These are phyloP conservation scores for Papiliotrema nemorosa DNA, from an alignment of 1,284 basidiomycete species.

Conservation along the genomic window DNA sequence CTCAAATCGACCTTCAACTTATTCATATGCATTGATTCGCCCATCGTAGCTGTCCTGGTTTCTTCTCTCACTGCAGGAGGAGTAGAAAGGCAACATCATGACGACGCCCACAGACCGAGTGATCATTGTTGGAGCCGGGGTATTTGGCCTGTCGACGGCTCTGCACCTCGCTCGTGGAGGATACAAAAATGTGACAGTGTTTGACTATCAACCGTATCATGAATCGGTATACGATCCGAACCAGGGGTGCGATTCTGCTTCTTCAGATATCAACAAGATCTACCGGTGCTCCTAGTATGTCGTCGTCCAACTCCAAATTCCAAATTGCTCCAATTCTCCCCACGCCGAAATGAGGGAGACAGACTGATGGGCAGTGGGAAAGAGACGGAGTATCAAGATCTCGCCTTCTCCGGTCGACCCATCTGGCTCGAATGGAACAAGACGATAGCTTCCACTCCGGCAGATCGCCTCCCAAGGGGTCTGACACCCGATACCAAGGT, in stretches of 20 bases:
- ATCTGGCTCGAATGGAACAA: constrained; percentile 26
- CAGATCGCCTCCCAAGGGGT: constrained; percentile 16
- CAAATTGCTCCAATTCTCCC: too few species aligned
- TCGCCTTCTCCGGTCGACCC: constrained; percentile 16
- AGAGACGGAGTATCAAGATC: constrained; percentile 23
- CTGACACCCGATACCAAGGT: constrained; percentile 12
- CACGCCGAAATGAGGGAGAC: too few species aligned
- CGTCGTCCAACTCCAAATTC: not conserved
- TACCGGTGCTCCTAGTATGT: constrained; percentile 24
- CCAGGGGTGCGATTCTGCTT: constrained; percentile 24
- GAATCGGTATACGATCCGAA: constrained; percentile 18
- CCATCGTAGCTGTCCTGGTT: too few species aligned
- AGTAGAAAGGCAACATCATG: not conserved
- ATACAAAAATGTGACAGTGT: constrained; percentile 25
- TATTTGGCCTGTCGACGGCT: constrained; percentile 23
- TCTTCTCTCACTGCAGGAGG: too few species aligned
- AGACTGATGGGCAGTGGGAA: constrained; percentile 11
- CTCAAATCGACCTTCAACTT: too few species aligned
- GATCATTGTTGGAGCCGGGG: constrained; percentile 20
- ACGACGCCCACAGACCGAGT: constrained; percentile 1
- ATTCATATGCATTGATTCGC: too few species aligned
- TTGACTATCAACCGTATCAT: constrained; percentile 23
- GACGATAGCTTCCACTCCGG: constrained; percentile 6
- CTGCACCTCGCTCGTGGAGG: constrained; percentile 18
- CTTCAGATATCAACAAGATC: constrained; percentile 29